Base-by-base conservation (phyloP, 441 rosid species). In the Mallotus japonicus region DNA sequence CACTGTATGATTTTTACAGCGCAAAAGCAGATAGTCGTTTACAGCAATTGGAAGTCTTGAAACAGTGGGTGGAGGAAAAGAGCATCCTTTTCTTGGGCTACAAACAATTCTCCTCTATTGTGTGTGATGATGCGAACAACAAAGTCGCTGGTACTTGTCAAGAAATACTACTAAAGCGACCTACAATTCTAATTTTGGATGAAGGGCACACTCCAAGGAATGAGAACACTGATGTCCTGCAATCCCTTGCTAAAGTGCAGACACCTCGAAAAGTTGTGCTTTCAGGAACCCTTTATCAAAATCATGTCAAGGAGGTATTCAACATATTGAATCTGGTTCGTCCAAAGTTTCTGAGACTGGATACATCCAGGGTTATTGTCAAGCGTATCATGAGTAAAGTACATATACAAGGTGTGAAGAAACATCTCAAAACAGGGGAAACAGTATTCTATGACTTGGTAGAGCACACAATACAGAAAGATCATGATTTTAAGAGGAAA, bases 181-280 rank as follows among this genome's bases (percentile, higher is more conserved):
- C 99, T 11, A 77, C 92, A 3, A 78, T 94, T 83, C 83, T 94
- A n/a, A 90, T 94, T 67, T 81, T 94, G 74, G 99, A 94, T 66
- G 99, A 94, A 70, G 97, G 95, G 55, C 97, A 90, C 78, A 87
- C 95, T 6, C 93, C 97, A 4, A 90, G 97, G 83, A 94, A 89
- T 4, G 92, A 90, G 58, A 81, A 90, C 44, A 94, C 91, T 0
- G 87, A 94, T 78, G 83, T 84, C 62, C 61, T 92, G 12, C 90
- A 84, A 49, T 86, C 97, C 5, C 90, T 94, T 17, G 95, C 90
- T 17, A 87, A 86, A 62, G 90, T 94, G 46, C 88, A 79, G 83
- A 94, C 97, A 0, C 87, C 90, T 61, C 80, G 94, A 22, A 94
- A 92, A 80, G 95, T 94, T 20, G 97, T 92, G 2, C 97, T 89